Evolutionary conservation across 805 yeast species (phyloP).

Genomic region (Vanderwaltozyma verrucispora): DNA sequence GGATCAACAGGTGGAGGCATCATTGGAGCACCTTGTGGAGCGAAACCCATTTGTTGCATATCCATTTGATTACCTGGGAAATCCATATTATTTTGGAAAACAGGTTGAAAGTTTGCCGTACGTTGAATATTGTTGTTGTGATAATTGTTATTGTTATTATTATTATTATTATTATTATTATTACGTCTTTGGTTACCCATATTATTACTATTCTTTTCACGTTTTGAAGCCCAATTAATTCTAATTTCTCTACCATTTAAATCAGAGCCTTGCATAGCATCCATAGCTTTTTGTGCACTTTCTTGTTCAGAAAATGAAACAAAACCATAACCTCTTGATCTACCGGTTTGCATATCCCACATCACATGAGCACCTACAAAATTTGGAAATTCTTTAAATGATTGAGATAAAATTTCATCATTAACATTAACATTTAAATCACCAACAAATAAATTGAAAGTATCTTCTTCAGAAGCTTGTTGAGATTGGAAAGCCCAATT

Average conservation of each 20-base stretch:
- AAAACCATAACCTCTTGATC: slow-evolving; percentile 88
- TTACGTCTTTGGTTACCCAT: slow-evolving; percentile 13
- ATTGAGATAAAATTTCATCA: slow-evolving; percentile 55
- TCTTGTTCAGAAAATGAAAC: slow-evolving; percentile 56
- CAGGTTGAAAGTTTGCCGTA: not conserved
- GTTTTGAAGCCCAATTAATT: slow-evolving; percentile 82
- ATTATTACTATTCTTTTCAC: slow-evolving; percentile 31
- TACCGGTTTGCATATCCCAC: slow-evolving; percentile 95
- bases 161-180: slow-evolving; percentile 10
- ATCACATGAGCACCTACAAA: slow-evolving; percentile 78
- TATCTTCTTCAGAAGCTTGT: slow-evolving; percentile 47
- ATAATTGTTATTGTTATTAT: no score
- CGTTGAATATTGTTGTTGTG: not conserved
- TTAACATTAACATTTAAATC: slow-evolving; percentile 74
- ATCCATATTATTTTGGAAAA: slow-evolving; percentile 7
- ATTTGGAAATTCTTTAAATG: slow-evolving; percentile 50
- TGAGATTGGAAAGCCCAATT: slow-evolving; percentile 83
- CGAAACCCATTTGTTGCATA: slow-evolving; percentile 10
- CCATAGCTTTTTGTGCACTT: slow-evolving; percentile 67
- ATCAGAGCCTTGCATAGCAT: slow-evolving; percentile 61
- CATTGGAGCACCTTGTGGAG: slow-evolving; percentile 11
- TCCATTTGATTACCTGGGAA: slow-evolving; percentile 13
- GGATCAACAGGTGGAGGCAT: slow-evolving; percentile 32
- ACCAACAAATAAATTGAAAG: slow-evolving; percentile 74
- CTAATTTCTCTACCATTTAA: slow-evolving; percentile 69